A percentile compares a stretch with the other conserved stretches of the same genome.
phyloP scores from a whole-genome alignment of 768 basidiomycete genomes.

The Tylopilus intermedius region DNA sequence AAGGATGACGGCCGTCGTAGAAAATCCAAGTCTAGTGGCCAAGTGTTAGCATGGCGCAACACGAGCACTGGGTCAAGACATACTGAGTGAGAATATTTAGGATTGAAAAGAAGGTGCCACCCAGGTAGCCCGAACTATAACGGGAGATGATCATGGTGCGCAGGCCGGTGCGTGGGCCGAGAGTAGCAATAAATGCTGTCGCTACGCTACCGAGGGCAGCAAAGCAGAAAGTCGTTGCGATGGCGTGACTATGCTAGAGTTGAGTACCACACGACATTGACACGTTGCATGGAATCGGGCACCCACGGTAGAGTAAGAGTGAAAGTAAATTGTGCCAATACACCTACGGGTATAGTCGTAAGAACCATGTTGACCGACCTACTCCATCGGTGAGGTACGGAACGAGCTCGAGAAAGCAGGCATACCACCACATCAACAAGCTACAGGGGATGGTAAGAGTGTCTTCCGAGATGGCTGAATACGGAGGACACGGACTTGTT shows the following conservation, averaged over 20 bases:
- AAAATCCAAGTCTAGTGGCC: constrained; percentile 41
- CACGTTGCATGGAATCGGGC: background rate
- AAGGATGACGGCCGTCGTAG: constrained; percentile 45
- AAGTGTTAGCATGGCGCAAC: background rate
- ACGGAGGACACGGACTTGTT: constrained; percentile 34
- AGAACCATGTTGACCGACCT: constrained; percentile 47
- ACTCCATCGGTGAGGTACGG: constrained; percentile 1
- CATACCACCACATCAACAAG: constrained; percentile 44
- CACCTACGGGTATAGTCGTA: constrained; percentile 47
- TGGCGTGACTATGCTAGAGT: constrained; percentile 31
- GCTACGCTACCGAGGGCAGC: constrained; percentile 38
- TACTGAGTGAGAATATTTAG: constrained; percentile 51
- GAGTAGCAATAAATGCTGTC: constrained; percentile 48
- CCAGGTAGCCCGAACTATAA: constrained; percentile 46
- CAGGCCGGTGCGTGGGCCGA: constrained; percentile 50
- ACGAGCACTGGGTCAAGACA: background rate
- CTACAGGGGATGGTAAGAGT: constrained; percentile 19
- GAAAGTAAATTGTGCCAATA: constrained; percentile 44
- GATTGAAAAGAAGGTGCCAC: constrained; percentile 45
- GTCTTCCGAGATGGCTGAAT: background rate
- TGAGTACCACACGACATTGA: background rate
- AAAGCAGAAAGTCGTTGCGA: constrained; percentile 45
- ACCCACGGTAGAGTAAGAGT: constrained; percentile 44
- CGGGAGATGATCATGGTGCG: constrained; percentile 51
- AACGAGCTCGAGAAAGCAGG: background rate